These are phyloP conservation scores for Leptodermis oblonga DNA, from an alignment of 257 asterid species.

Conservation along the genomic window DNA sequence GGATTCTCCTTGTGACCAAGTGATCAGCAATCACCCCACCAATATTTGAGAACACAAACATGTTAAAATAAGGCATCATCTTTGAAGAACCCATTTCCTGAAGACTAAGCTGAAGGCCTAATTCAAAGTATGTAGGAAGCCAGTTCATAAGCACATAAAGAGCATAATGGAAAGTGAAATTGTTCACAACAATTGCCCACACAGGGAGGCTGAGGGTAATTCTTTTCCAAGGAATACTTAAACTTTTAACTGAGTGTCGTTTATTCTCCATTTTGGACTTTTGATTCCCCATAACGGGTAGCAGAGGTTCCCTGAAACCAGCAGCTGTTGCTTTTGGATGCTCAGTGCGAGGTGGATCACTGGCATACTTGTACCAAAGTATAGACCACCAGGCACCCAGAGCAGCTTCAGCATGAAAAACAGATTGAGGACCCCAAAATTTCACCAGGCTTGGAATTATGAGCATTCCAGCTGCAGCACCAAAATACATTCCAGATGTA, in stretches of 20 bases:
- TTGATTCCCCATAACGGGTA: conserved; percentile 45
- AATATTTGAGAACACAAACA: conserved; percentile 81
- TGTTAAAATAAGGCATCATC: conserved; percentile 86
- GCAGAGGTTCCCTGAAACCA: conserved; percentile 71
- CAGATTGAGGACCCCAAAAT: conserved; percentile 72
- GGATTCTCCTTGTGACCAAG: conserved; percentile 48
- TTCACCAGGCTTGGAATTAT: conserved; percentile 75
- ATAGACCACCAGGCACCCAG: conserved; percentile 79
- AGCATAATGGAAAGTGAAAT: conserved; percentile 88
- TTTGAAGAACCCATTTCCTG: conserved; percentile 96
- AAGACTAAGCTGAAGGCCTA: conserved; percentile 77
- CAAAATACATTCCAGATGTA: conserved; percentile 91
- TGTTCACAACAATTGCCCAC: conserved; percentile 89
- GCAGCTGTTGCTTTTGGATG: conserved; percentile 88
- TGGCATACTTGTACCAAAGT: conserved; percentile 68
- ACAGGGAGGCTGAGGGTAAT: conserved; percentile 65
- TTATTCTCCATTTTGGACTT: conserved; percentile 54
- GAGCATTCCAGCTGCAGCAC: conserved; percentile 84
- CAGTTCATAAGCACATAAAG: conserved; percentile 93
- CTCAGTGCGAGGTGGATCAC: conserved; percentile 88
- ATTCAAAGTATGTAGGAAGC: conserved; percentile 92
- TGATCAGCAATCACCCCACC: conserved; percentile 89
- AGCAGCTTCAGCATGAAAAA: conserved; percentile 72
- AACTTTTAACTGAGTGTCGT: conserved; percentile 30
- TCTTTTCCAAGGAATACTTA: conserved; percentile 71